A percentile compares a stretch with the other conserved stretches of the same genome.
Conservation (phyloP, 352 stramenopile genomes). For the Sclerospora graminicola region DNA sequence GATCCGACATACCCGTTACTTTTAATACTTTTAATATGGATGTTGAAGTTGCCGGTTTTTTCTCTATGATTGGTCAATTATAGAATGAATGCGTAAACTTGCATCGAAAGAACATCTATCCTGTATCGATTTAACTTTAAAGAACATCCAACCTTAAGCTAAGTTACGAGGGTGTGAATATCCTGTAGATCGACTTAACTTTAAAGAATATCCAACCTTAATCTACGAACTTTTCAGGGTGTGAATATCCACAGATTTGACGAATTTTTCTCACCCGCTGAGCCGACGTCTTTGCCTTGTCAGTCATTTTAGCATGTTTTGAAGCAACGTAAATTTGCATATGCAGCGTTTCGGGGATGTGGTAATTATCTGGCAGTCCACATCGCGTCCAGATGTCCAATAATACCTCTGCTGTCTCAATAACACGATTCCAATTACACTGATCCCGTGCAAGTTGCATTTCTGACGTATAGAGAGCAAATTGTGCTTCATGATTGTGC, state of each 20-base stretch:
- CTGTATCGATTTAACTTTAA: too few relatives aligned
- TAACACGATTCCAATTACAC: slow-evolving; percentile 19
- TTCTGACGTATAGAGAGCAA: slow-evolving; percentile 31
- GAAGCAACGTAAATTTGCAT: slow-evolving; percentile 37
- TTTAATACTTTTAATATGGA: too few relatives aligned
- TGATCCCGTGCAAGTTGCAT: slow-evolving; percentile 23
- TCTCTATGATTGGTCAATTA: too few relatives aligned
- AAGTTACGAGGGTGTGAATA: too few relatives aligned
- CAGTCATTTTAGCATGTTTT: slow-evolving; percentile 10
- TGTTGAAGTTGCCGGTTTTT: too few relatives aligned
- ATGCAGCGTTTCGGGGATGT: slow-evolving; percentile 41
- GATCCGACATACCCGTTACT: too few relatives aligned
- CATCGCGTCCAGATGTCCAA: slow-evolving; percentile 25
- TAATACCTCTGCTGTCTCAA: slow-evolving; percentile 21
- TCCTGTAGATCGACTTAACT: too few relatives aligned
- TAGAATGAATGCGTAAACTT: too few relatives aligned
- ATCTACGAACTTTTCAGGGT: slow-evolving; percentile 7
- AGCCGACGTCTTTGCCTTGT: slow-evolving; percentile 6
- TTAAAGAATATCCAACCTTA: too few relatives aligned
- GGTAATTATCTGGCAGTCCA: slow-evolving; percentile 21
- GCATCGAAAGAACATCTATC: too few relatives aligned
- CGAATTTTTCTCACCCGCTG: slow-evolving; percentile 13
- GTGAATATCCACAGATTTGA: slow-evolving; percentile 23
- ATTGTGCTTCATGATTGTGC: slow-evolving; percentile 21
- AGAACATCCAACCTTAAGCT: too few relatives aligned